Percentiles rank a stretch among this genome's conserved stretches.
These are phyloP conservation scores for Pelargonium nanum DNA, from an alignment of 345 rosid species.

Conservation along the genomic window DNA sequence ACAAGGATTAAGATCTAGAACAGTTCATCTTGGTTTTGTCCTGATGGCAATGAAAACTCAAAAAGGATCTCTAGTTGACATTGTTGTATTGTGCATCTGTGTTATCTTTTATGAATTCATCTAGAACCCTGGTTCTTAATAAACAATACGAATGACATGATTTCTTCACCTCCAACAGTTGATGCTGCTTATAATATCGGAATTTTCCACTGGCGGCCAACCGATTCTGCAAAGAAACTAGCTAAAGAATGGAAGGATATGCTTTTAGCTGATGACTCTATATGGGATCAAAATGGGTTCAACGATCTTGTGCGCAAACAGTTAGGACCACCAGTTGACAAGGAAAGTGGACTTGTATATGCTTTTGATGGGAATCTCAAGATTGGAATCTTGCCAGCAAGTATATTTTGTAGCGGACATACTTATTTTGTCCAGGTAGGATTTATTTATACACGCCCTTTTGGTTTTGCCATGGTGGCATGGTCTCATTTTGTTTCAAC, in stretches of 20 bases:
- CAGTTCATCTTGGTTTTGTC: neutral
- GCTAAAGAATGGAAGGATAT: constrained; percentile 91
- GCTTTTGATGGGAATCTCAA: constrained; percentile 92
- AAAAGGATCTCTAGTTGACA: neutral
- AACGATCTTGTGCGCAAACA: constrained; percentile 70
- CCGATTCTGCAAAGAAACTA: constrained; percentile 66
- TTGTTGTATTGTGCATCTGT: neutral
- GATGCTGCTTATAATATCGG: constrained; percentile 90
- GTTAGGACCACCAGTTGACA: constrained; percentile 83
- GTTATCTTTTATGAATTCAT: too few species aligned
- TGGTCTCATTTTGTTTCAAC: neutral
- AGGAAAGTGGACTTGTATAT: constrained; percentile 64
- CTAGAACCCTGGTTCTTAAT: neutral
- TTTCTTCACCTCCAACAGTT: constrained; percentile 36
- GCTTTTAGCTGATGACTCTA: constrained; percentile 80
- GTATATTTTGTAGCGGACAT: constrained; percentile 95
- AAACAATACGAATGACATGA: neutral
- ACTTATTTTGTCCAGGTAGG: constrained; percentile 91
- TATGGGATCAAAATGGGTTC: constrained; percentile 99
- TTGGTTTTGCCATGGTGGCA: neutral
- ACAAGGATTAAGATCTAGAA: too few species aligned
- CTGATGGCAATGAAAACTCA: neutral
- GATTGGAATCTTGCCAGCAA: constrained; percentile 87
- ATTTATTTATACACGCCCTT: constrained; percentile 6
- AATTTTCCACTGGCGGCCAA: constrained; percentile 94